Base-by-base conservation (phyloP, 164 flowering plant species). In the Stephania cephalantha region DNA sequence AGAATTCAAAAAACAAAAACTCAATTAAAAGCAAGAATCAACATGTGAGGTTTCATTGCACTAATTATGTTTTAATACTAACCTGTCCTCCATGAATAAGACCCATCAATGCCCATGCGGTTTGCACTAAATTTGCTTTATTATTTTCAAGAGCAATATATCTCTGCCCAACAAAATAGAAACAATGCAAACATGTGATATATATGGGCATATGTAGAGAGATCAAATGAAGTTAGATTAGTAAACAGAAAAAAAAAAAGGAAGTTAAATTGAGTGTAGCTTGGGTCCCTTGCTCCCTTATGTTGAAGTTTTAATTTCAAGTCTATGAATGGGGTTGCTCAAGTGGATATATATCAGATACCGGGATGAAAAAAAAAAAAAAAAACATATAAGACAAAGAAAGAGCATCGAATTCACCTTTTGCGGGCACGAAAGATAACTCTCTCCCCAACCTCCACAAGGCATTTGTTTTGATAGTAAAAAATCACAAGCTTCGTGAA, bases 391-490 rank as follows among this genome's bases (percentile, higher is more conserved):
- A 25, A 25, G 25, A 25, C 0, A 58, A 17, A 15, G 6, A 15
- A 1, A 67, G 20, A 7, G 4, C 15, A 35, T 35, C 3, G 11
- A 68, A 68, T 35, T 45, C 61, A 87, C 91, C 86, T 88, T 85
- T 31, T 86, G 48, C 25, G 84, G 81, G 69, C 82, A 76, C 7
- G 93, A 90, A 45, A 79, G 83, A 25, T 87, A 87, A 72, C 89
- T 88, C 80, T 90, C 93, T 70, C 93, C 90, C 93, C 93, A 90
- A 2, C 93, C 90, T 58, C 91, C 91, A 45, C 78, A 80, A 18
- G 18, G 44, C 11, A 77, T 74, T 48, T 88, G 90, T 31, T 76
- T 86, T 44, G 89, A 84, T 13, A 90, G 73, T 9, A 87, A 44
- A 79, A 87, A 88, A 46, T 83, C 74, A 68, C 84, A 82, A 18